phyloP scores from a whole-genome alignment of 139 green algal genomes.

The Diplosphaera chodatii region DNA sequence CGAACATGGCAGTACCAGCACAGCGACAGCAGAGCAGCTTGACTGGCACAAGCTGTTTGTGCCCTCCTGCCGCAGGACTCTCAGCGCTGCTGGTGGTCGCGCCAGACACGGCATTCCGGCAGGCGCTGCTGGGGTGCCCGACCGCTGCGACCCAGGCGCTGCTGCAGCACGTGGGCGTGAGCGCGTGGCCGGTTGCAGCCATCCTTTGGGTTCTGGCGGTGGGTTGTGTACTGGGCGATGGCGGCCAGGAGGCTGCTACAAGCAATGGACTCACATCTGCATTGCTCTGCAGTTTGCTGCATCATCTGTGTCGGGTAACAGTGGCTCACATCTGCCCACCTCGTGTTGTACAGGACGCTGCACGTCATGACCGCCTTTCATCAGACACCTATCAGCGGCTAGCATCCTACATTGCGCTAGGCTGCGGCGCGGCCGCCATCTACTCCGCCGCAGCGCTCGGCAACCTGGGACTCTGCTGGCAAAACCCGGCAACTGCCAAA shows the following conservation, averaged over 20 bases:
- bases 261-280: too few species aligned
- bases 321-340: background rate
- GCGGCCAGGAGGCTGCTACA: too few species aligned
- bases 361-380: background rate
- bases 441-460: background rate
- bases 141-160: background rate
- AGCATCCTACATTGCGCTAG: background rate
- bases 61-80: background rate
- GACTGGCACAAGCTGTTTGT: background rate
- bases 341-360: background rate
- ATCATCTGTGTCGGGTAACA: background rate
- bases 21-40: too few species aligned
- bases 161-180: background rate
- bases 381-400: background rate
- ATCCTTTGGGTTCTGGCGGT: background rate
- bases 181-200: background rate
- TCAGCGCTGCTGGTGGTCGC: background rate
- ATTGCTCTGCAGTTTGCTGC: too few species aligned
- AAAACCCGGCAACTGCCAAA: background rate
- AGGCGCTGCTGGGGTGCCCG: background rate
- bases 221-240: too few species aligned
- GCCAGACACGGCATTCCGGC: background rate
- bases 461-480: background rate
- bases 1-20: background rate
- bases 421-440: background rate